A percentile compares a stretch with the other conserved stretches of the same genome.
These are phyloP conservation scores for Peziza echinospora DNA, from an alignment of 495 filamentous ascomycete genomes.

Conservation along the genomic window DNA sequence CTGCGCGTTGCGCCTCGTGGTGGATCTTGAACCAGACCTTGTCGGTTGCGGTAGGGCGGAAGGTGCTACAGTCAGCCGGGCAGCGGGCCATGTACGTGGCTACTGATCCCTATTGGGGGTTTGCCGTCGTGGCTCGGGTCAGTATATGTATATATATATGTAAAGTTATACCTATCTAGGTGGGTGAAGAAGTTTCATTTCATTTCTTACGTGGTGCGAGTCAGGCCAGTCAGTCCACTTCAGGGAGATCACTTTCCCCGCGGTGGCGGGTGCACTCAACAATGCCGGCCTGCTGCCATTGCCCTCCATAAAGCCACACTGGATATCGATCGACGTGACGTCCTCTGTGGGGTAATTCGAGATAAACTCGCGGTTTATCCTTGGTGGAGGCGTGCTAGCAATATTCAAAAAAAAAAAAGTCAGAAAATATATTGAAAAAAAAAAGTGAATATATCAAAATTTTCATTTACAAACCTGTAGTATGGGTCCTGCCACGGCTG, in stretches of 20 bases:
- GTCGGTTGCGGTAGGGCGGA: conserved; percentile 29
- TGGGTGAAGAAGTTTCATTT: too few relatives aligned
- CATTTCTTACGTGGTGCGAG: conserved; percentile 22
- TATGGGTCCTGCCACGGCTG: too few relatives aligned
- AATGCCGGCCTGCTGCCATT: conserved; percentile 30
- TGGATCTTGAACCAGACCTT: conserved; percentile 43
- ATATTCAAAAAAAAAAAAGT: too few relatives aligned
- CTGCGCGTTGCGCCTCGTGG: conserved; percentile 26
- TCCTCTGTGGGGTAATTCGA: conserved; percentile 31
- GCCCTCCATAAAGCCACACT: conserved; percentile 28
- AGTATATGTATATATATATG: too few relatives aligned
- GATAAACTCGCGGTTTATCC: conserved; percentile 27
- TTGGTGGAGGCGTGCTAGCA: too few relatives aligned
- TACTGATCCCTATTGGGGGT: conserved; percentile 27
- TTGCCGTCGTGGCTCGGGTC: not conserved
- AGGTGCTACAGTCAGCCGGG: conserved; percentile 37
- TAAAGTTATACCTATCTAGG: too few relatives aligned
- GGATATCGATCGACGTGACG: conserved; percentile 24
- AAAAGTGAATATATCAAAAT: too few relatives aligned
- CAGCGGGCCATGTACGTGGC: conserved; percentile 47
- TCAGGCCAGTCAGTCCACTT: conserved; percentile 32
- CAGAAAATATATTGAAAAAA: too few relatives aligned
- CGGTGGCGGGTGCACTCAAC: conserved; percentile 30
- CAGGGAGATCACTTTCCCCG: conserved; percentile 34
- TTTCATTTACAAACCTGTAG: too few relatives aligned